Conservation (phyloP, 352 stramenopile genomes). For the Pythium folliculosum region DNA sequence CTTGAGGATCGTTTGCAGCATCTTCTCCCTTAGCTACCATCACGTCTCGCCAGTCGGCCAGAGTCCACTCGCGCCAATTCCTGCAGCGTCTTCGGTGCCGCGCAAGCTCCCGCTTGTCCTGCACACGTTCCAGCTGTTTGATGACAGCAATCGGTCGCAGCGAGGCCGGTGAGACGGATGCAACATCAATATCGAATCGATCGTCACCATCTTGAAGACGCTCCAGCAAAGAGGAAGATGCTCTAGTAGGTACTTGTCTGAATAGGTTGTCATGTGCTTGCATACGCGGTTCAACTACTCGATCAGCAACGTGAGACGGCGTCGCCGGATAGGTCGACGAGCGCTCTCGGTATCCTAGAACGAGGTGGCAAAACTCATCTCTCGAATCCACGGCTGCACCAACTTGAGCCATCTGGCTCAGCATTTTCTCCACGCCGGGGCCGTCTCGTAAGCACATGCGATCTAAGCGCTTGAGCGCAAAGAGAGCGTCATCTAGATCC, state of each 20-base stretch:
- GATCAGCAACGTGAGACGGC: neutral
- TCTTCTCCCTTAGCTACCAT: neutral
- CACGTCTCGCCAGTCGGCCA: slow-evolving; percentile 17
- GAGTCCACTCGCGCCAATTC: slow-evolving; percentile 31
- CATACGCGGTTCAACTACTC: slow-evolving; percentile 1
- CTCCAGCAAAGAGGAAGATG: neutral
- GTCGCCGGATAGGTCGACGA: neutral
- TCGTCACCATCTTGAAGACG: neutral
- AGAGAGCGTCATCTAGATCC: slow-evolving; percentile 65
- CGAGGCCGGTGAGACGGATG: neutral
- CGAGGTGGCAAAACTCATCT: slow-evolving; percentile 66
- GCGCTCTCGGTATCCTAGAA: slow-evolving; percentile 51
- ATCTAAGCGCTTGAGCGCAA: slow-evolving; percentile 60
- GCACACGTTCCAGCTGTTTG: slow-evolving; percentile 21
- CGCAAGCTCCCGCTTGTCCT: slow-evolving; percentile 21
- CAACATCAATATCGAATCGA: neutral
- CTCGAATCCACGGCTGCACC: slow-evolving; percentile 31
- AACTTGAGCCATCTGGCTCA: slow-evolving; percentile 17
- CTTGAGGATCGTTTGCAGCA: neutral
- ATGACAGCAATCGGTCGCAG: slow-evolving; percentile 1
- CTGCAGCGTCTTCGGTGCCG: slow-evolving; percentile 7
- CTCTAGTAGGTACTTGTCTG: neutral
- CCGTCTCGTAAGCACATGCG: slow-evolving; percentile 45
- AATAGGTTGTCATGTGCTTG: no score
- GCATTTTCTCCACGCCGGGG: slow-evolving; percentile 27